Evolutionary conservation across 1,139 yeast genomes (phyloP).

Genomic region (Blastobotrys petasosporus): DNA sequence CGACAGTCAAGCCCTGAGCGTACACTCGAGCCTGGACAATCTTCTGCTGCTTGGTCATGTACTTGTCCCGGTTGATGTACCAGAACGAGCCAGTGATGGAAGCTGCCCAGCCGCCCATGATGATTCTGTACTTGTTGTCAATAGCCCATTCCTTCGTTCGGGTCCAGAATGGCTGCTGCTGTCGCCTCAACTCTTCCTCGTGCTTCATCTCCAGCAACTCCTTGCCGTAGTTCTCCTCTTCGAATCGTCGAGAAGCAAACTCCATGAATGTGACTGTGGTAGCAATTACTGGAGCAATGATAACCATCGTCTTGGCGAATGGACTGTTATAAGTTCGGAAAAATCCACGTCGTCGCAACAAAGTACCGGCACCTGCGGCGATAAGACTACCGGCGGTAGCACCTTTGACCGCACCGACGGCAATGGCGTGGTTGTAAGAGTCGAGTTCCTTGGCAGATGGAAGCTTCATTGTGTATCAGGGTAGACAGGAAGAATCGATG

Average conservation of each 20-base stretch:
- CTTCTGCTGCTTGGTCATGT: constrained; percentile 75
- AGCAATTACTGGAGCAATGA: constrained; percentile 28
- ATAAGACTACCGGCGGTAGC: constrained; percentile 48
- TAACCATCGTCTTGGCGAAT: constrained; percentile 27
- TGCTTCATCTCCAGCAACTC: constrained; percentile 12
- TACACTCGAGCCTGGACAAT: constrained; percentile 92
- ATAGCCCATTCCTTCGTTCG: constrained; percentile 14
- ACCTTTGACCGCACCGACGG: constrained; percentile 61
- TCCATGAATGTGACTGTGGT: constrained; percentile 33
- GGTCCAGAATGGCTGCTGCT: constrained; percentile 9
- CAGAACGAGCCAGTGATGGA: constrained; percentile 82
- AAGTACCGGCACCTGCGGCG: constrained; percentile 39
- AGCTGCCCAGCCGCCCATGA: constrained; percentile 80
- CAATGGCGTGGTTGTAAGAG: constrained; percentile 54
- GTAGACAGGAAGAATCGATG: too few relatives aligned
- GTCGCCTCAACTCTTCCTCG: constrained; percentile 10
- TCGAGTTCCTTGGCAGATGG: constrained; percentile 58
- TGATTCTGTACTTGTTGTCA: constrained; percentile 66
- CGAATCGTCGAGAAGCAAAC: constrained; percentile 32
- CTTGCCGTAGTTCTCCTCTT: constrained; percentile 18
- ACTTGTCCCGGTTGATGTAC: constrained; percentile 65
- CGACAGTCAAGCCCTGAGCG: constrained; percentile 67
- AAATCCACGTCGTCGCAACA: constrained; percentile 13
- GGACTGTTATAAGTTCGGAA: constrained; percentile 17
- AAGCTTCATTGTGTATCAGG: constrained; percentile 61